Conservation (phyloP, 805 yeast genomes). For the Teunomyces panamensis region DNA sequence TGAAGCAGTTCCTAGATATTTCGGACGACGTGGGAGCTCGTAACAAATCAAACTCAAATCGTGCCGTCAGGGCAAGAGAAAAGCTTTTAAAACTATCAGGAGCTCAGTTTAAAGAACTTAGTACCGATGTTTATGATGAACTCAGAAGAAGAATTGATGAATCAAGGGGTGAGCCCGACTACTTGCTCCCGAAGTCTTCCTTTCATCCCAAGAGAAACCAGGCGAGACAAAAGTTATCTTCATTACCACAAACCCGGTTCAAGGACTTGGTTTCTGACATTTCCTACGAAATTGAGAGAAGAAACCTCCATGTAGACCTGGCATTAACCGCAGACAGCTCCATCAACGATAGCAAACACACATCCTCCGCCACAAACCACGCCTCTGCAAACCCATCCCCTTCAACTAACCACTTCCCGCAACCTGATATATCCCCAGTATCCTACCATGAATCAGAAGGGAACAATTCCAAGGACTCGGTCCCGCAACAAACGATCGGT, state of each 20-base stretch:
- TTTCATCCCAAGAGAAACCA: slow-evolving; percentile 95
- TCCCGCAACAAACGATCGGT: slow-evolving; percentile 31
- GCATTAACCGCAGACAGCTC: slow-evolving; percentile 1
- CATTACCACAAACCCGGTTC: slow-evolving; percentile 77
- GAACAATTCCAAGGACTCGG: slow-evolving; percentile 3
- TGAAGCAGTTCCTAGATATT: slow-evolving; percentile 49
- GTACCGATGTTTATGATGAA: slow-evolving; percentile 95
- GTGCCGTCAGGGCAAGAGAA: slow-evolving; percentile 82
- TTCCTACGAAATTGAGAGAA: slow-evolving; percentile 77
- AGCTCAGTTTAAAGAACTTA: slow-evolving; percentile 82
- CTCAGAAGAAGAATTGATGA: slow-evolving; percentile 72
- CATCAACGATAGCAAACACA: not conserved
- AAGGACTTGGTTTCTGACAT: slow-evolving; percentile 90
- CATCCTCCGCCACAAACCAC: not conserved
- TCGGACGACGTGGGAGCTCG: slow-evolving; percentile 46
- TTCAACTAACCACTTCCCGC: not conserved
- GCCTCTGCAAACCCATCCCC: not conserved
- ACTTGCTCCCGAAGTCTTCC: slow-evolving; percentile 62
- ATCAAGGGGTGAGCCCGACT: slow-evolving; percentile 55
- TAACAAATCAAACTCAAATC: slow-evolving; percentile 40
- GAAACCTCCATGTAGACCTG: slow-evolving; percentile 49
- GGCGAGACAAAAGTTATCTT: slow-evolving; percentile 88
- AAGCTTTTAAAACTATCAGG: slow-evolving; percentile 76
- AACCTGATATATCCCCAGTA: not conserved
- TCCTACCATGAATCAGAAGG: slow-evolving; percentile 2